These are phyloP conservation scores for Aspergillus sp. DNA, from an alignment of 2,329 filamentous ascomycete genomes.

Conservation along the genomic window DNA sequence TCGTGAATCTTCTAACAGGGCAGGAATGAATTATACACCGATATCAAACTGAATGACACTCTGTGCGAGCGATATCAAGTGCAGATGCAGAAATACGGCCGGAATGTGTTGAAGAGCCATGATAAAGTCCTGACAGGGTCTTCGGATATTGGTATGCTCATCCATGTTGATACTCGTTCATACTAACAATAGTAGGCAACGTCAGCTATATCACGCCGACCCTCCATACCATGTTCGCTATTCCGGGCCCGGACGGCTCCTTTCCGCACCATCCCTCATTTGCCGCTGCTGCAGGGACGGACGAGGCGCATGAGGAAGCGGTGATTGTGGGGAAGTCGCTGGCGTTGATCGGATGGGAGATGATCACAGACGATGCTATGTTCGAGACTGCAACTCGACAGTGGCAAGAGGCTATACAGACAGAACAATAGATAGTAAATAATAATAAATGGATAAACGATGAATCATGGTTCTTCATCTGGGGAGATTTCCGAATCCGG, in stretches of 20 bases:
- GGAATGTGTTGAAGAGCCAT: constrained; percentile 32
- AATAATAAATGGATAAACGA: neutral
- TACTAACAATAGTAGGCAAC: constrained; percentile 34
- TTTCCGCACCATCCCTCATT: constrained; percentile 39
- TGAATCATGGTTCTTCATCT: neutral
- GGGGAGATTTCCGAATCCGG: no score
- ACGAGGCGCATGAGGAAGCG: constrained; percentile 39
- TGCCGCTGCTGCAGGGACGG: constrained; percentile 39
- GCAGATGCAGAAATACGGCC: constrained; percentile 40
- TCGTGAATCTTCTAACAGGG: neutral
- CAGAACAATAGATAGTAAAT: neutral
- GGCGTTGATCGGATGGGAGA: constrained; percentile 33
- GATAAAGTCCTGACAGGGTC: constrained; percentile 39
- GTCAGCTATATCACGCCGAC: constrained; percentile 45
- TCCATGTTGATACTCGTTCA: neutral
- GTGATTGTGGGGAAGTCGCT: constrained; percentile 44
- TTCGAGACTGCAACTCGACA: constrained; percentile 19
- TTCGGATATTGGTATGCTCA: constrained; percentile 41
- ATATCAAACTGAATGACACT: constrained; percentile 43
- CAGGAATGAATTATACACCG: constrained; percentile 35
- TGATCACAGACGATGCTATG: constrained; percentile 19
- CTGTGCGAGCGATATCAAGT: constrained; percentile 42
- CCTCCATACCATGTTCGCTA: constrained; percentile 47
- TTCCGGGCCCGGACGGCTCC: constrained; percentile 33
- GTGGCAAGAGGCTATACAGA: constrained; percentile 19